A percentile compares a stretch with the other conserved stretches of the same genome.
Conservation (phyloP, 768 basidiomycete genomes). For the Melanogaster broomeanus region DNA sequence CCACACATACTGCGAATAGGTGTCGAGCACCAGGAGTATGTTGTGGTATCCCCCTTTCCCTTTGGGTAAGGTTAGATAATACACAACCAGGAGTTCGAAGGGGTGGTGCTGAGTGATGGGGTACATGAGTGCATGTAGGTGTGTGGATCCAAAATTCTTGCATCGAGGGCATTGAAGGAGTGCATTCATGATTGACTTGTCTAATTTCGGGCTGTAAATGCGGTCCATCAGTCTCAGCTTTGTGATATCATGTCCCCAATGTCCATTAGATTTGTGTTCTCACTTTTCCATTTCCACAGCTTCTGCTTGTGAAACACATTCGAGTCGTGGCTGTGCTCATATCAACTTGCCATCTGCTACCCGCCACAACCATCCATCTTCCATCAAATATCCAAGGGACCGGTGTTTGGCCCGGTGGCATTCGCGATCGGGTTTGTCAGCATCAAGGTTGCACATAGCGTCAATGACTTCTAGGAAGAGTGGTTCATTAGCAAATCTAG, state of each 20-base stretch:
- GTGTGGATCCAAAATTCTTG: constrained; percentile 18
- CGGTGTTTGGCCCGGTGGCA: constrained; percentile 13
- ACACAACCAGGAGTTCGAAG: constrained; percentile 28
- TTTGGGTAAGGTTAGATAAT: constrained; percentile 36
- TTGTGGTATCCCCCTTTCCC: constrained; percentile 35
- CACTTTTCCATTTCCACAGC: neutral
- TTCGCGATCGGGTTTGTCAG: constrained; percentile 8
- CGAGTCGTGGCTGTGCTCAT: constrained; percentile 1
- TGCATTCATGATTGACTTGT: constrained; percentile 8
- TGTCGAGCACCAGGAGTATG: constrained; percentile 27
- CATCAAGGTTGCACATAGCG: constrained; percentile 12
- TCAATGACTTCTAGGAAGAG: constrained; percentile 19
- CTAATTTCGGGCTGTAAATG: neutral
- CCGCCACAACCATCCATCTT: constrained; percentile 23
- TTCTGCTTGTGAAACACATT: constrained; percentile 10
- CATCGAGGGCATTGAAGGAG: constrained; percentile 24
- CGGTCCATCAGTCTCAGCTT: neutral
- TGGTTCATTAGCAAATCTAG: constrained; percentile 12
- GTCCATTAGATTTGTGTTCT: constrained; percentile 2
- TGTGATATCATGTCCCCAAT: constrained; percentile 4
- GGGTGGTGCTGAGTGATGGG: constrained; percentile 39
- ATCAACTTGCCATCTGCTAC: constrained; percentile 10
- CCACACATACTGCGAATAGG: constrained; percentile 32
- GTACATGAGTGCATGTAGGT: constrained; percentile 31
- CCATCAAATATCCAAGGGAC: constrained; percentile 19